Conservation (phyloP, 2,329 filamentous ascomycete genomes). For the Neurospora crassa region DNA sequence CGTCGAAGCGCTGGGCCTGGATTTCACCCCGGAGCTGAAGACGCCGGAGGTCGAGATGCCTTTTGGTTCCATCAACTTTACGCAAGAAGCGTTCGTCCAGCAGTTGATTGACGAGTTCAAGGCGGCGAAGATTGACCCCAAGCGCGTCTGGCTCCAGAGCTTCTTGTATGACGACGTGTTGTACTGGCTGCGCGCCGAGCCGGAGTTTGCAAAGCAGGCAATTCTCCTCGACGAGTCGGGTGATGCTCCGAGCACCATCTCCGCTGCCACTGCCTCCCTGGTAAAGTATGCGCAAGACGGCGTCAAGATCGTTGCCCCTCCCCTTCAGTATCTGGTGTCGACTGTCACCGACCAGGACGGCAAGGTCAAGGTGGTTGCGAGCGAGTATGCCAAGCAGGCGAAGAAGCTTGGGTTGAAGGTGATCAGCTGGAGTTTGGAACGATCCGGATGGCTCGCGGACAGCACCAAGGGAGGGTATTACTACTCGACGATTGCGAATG, state of each 20-base stretch:
- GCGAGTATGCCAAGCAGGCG: conserved; percentile 50
- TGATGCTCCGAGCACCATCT: conserved; percentile 40
- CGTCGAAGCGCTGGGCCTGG: conserved; percentile 46
- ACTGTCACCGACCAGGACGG: conserved; percentile 33
- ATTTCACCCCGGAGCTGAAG: conserved; percentile 61
- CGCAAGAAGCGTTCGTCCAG: conserved; percentile 53
- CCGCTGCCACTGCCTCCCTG: conserved; percentile 46
- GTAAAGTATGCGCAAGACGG: conserved; percentile 45
- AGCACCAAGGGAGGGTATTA: conserved; percentile 42
- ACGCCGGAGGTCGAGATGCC: conserved; percentile 62
- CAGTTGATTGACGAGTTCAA: conserved; percentile 55
- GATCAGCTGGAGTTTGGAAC: conserved; percentile 60
- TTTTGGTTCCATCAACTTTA: conserved; percentile 49
- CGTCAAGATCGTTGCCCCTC: conserved; percentile 53
- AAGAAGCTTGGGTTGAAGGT: conserved; percentile 54
- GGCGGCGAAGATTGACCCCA: conserved; percentile 38
- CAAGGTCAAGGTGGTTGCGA: conserved; percentile 53
- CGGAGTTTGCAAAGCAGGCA: conserved; percentile 50
- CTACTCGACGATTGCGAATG: conserved; percentile 43
- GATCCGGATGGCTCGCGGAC: conserved; percentile 49
- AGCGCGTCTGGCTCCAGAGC: conserved; percentile 52
- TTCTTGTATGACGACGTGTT: conserved; percentile 55
- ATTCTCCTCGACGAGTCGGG: conserved; percentile 56
- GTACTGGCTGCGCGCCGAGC: conserved; percentile 57
- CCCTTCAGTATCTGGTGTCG: conserved; percentile 49